Evolutionary conservation across 805 yeast species (phyloP), one percentile per base, ranked within the genome.

Genomic region (Candida maesae): DNA sequence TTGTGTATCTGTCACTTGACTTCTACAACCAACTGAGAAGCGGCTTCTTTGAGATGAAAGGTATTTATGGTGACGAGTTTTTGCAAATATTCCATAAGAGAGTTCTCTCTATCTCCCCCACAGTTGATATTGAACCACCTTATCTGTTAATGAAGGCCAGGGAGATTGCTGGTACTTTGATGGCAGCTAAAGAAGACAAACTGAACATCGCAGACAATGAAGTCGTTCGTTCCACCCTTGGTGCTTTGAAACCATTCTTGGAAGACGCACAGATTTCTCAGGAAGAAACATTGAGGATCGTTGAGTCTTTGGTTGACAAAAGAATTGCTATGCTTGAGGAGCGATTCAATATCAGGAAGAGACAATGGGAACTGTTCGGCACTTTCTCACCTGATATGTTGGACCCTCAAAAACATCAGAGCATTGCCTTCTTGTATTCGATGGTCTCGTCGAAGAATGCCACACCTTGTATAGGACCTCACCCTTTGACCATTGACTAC

Each of bases 391-490:
- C 79, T n/a, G 71, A 76, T 54, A 61, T 85, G 65, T 71, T 74
- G 49, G 93, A 76, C 29, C 85, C 89, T 0, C 74, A 76, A 15
- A 70, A 73, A 31, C 96, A 91, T 57, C 95, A 88, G 54, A 83
- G 76, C 51, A 78, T 95, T 23, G 76, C 84, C 6, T 76, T 88
- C 12, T 66, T 91, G 18, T 87, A 84, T 54, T 84, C 95, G 1
- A 77, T 87, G 65, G 91, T 89, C 1, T 84, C 91, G 4, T 76
- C 81, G 8, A 83, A 81, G 52, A 84, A 87, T 30, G 84, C 95
- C 0, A 88, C 95, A 0, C 97, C 97, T 0, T 93, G 99, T 55
- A 68, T 80, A 30, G 98, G 98, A 0, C 99, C 99, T 0, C 87
- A 79, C 41, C 68, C 79, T n/a, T 79, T 86, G 25, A 78, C 81